Evolutionary conservation across 331 rosid genomes (phyloP).

Genomic region (Rhamnella rubrinervis): DNA sequence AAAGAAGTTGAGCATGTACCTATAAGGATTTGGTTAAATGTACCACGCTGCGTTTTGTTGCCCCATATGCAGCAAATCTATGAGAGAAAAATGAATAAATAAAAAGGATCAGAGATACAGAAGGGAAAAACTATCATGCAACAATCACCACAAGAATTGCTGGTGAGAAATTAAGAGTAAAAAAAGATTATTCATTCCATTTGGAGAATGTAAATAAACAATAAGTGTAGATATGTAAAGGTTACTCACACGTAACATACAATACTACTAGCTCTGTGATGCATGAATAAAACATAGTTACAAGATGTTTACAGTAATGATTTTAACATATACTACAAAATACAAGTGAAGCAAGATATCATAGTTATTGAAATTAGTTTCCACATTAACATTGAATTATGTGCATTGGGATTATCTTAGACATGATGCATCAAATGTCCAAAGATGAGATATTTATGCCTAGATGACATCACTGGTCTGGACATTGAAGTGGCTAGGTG

Average conservation of each 20-base stretch:
- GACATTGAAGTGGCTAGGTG: not conserved
- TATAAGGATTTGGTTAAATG: conserved; percentile 94
- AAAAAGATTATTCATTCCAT: no score
- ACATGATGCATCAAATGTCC: no score
- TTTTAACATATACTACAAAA: not conserved
- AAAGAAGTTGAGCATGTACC: conserved; percentile 42
- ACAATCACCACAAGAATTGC: not conserved
- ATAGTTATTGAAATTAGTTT: not conserved
- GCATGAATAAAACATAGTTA: no score
- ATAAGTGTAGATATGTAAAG: no score
- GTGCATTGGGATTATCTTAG: not conserved
- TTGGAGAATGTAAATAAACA: no score
- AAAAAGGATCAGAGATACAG: conserved; percentile 13
- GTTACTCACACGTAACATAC: no score
- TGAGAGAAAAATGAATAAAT: conserved; percentile 15
- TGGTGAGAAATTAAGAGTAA: not conserved
- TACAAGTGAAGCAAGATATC: not conserved
- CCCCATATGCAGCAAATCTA: conserved; percentile 99
- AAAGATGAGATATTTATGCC: no score
- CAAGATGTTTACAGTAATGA: no score
- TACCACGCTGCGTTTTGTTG: conserved; percentile 96
- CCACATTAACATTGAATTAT: not conserved
- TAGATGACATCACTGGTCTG: no score
- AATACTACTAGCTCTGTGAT: no score
- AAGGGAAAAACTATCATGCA: conserved; percentile 4